Evolutionary conservation across 345 rosid genomes (phyloP), one percentile per base, ranked within the genome.

Genomic region (Brassica nigra): DNA sequence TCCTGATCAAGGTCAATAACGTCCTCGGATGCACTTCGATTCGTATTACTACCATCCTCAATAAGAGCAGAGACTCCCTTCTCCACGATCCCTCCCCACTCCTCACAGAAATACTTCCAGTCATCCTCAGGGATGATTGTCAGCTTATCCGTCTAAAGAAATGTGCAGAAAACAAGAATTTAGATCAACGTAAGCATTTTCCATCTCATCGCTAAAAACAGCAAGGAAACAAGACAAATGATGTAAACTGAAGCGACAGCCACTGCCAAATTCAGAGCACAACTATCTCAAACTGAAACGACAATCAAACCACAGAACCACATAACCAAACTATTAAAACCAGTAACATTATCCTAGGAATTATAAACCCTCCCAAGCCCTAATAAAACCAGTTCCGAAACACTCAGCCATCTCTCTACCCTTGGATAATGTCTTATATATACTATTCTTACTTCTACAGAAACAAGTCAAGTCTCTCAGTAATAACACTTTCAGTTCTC

Each of bases 71-170:
- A 89, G 82, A 95, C 82, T 73, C 97, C 94, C 61, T 84, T 84
- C 80, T 85, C 88, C 88, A 87, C 80, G 29, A 80, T 64, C 78
- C 97, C 90, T 57, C 93, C 93, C 99, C 99, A 95, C 78, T 93
- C 99, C 78, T 93, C 91, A 83, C 99, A 95, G 85, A 95, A 95
- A 83, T 83, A 80, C 82, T 83, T 88, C 98, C 99, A 95, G 81
- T 95, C 99, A 83, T 78, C 80, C 86, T 90, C 92, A 67, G 96
- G 81, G 77, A 95, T 85, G 65, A 95, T 86, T 72, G 95, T 83
- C 83, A 95, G 85, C 84, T 88, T 89, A 82, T 95, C 99, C 78
- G 93, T 90, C 99, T 95, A 31, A 37, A 70, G 64, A 57, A 88
- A 77, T 84, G 76, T 73, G 84, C 78, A 80, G 80, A 18, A 55